Evolutionary conservation across 2,329 filamentous ascomycete species (phyloP).

Genomic region (Penicillium thymicola): DNA sequence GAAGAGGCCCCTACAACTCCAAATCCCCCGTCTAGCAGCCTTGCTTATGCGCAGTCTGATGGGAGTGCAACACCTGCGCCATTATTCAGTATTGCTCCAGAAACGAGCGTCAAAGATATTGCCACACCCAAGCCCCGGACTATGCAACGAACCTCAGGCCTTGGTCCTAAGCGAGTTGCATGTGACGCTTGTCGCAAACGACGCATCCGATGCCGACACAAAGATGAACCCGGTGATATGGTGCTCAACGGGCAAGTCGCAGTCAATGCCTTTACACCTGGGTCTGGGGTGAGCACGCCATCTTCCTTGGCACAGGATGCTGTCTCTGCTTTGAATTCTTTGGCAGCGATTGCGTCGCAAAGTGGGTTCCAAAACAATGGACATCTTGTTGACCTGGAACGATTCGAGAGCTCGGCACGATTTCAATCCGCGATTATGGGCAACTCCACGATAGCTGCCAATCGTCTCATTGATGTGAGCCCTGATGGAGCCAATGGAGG

Average conservation of each 20-base stretch:
- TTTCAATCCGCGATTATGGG: conserved; percentile 27
- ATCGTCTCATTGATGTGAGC: conserved; percentile 30
- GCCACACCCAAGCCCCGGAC: conserved; percentile 37
- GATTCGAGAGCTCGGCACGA: conserved; percentile 28
- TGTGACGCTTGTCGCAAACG: conserved; percentile 62
- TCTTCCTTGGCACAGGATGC: conserved; percentile 38
- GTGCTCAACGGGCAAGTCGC: conserved; percentile 28
- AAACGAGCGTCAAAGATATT: conserved; percentile 28
- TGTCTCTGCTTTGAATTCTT: conserved; percentile 38
- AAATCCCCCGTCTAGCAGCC: conserved; percentile 13
- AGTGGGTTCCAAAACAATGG: conserved; percentile 31
- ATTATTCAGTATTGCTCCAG: conserved; percentile 13
- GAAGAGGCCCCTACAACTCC: conserved; percentile 23
- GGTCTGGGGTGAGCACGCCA: conserved; percentile 28
- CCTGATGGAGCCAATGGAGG: conserved; percentile 40
- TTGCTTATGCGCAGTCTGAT: conserved; percentile 18
- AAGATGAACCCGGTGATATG: conserved; percentile 48
- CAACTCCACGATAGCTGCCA: conserved; percentile 25
- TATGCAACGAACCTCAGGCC: conserved; percentile 55
- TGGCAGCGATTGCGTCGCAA: conserved; percentile 39
- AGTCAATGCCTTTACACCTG: conserved; percentile 30
- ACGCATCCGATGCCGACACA: conserved; percentile 62
- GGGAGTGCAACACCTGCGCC: conserved; percentile 25
- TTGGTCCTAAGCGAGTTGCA: conserved; percentile 58
- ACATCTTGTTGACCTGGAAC: conserved; percentile 26